phyloP scores from a whole-genome alignment of 345 rosid species.

The Schrenkiella parvula region DNA sequence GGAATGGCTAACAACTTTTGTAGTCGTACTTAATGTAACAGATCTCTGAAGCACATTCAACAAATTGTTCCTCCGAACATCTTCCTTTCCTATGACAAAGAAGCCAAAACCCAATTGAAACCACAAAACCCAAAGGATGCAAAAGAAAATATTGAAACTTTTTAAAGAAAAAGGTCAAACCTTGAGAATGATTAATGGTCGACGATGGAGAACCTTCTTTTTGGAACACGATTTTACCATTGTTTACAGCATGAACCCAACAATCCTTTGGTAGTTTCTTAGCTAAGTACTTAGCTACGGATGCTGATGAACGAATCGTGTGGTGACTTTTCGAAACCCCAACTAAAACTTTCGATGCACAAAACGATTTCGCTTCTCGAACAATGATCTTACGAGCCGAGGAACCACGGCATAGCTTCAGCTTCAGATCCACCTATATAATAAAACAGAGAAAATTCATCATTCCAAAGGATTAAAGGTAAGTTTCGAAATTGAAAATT shows the following conservation, averaged over 20 bases:
- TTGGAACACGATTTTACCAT: slow-evolving; percentile 67
- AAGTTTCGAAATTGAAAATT: neutral
- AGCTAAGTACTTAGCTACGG: slow-evolving; percentile 85
- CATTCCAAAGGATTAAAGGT: neutral
- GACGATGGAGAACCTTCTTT: slow-evolving; percentile 51
- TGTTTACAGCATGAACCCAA: slow-evolving; percentile 65
- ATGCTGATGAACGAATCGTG: slow-evolving; percentile 54
- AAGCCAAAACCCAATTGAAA: neutral
- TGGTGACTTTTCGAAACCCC: slow-evolving; percentile 53
- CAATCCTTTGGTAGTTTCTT: slow-evolving; percentile 56
- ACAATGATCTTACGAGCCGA: slow-evolving; percentile 63
- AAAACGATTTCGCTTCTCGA: slow-evolving; percentile 65
- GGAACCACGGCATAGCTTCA: slow-evolving; percentile 79
- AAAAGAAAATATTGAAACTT: neutral
- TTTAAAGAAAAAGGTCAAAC: slow-evolving; percentile 19
- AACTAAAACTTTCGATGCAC: slow-evolving; percentile 60
- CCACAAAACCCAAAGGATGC: neutral
- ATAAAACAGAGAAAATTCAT: slow-evolving; percentile 7
- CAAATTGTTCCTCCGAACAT: slow-evolving; percentile 41
- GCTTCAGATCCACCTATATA: slow-evolving; percentile 96
- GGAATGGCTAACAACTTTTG: slow-evolving; percentile 41
- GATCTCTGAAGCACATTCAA: slow-evolving; percentile 56
- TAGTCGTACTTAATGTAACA: slow-evolving; percentile 40
- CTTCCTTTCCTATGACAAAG: slow-evolving; percentile 46
- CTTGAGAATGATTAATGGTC: slow-evolving; percentile 35